Evolutionary conservation across 2,329 filamentous ascomycete species (phyloP), one percentile per base, ranked within the genome.

Genomic region (Stagonosporopsis rhizophila): DNA sequence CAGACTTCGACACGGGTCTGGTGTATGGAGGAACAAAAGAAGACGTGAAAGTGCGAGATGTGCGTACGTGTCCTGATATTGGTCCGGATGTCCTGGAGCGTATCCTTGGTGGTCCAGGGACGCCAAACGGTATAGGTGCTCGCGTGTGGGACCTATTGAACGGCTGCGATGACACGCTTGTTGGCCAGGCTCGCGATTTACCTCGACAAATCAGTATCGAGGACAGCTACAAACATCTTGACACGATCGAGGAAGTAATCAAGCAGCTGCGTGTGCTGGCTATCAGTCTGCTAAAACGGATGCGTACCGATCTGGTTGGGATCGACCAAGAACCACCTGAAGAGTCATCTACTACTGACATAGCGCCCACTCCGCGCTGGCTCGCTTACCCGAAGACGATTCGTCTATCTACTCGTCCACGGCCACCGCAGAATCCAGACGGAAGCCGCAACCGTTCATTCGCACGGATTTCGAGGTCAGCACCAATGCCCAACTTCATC

Each of bases 121-220:
- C 86, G 2, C 86, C 89, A 55, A 86, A 84, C 64, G 90, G 89
- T 25, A 86, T 92, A 48, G 91, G 92, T 0, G 73, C 79, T 30
- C 89, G 86, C 64, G 79, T 92, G 3, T 98, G 92, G 92, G 81
- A 80, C 17, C 80, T 96, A 6, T 78, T 98, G 2, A 89, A 97
- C 72, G 94, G 93, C 6, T 81, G 92, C 25, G 94, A 98, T 72
- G 78, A 87, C 48, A 82, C 84, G 0, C 87, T 91, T 56, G 92
- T 98, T 17, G 86, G 87, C 45, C 82, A 87, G 60, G 89, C 87
- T 2, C 85, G 85, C 64, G 84, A 87, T 40, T 77, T 96, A 1
- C 94, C 94, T 0, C 87, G 86, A 1, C 93, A 97, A 75, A 96
- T 98, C 71, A 95, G 91, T 74, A 95, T 98, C 61, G 94, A 98